A percentile compares a stretch with the other conserved stretches of the same genome.
Conservation (phyloP, 176 grass and related monocot species). For the Eremochloa ophiuroides region DNA sequence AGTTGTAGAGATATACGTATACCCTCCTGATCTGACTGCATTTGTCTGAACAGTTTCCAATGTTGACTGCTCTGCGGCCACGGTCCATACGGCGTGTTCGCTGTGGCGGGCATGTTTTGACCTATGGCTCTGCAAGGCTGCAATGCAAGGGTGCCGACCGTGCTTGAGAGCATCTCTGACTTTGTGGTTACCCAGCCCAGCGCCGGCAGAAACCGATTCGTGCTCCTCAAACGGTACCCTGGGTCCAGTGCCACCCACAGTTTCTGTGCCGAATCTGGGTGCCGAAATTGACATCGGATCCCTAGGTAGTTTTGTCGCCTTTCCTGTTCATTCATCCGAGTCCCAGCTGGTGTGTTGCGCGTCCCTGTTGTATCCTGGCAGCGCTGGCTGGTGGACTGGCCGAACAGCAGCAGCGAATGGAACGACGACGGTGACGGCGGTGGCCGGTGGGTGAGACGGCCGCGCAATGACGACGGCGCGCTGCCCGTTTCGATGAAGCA, state of each 20-base stretch:
- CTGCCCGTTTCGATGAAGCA: not conserved
- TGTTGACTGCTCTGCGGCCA: too few relatives aligned
- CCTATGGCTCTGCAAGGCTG: not conserved
- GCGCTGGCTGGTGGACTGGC: not conserved
- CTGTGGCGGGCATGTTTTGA: too few relatives aligned
- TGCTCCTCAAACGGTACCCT: not conserved
- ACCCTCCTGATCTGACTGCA: too few relatives aligned
- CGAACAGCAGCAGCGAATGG: not conserved
- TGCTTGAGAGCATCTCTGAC: not conserved
- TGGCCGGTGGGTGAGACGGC: slow-evolving; percentile 3
- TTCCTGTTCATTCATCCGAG: not conserved
- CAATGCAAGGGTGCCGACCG: not conserved
- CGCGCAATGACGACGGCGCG: not conserved
- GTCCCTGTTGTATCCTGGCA: not conserved
- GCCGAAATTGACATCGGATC: not conserved
- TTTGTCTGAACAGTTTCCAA: too few relatives aligned
- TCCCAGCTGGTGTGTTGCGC: too few relatives aligned
- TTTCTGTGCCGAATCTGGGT: not conserved
- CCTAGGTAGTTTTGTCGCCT: not conserved
- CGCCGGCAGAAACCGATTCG: not conserved
- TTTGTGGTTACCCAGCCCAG: not conserved
- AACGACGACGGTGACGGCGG: not conserved
- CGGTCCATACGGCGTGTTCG: too few relatives aligned
- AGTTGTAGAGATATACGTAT: too few relatives aligned
- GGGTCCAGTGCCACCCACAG: not conserved